phyloP scores from a whole-genome alignment of 352 stramenopile genomes.

The Phytophthora palmivora region DNA sequence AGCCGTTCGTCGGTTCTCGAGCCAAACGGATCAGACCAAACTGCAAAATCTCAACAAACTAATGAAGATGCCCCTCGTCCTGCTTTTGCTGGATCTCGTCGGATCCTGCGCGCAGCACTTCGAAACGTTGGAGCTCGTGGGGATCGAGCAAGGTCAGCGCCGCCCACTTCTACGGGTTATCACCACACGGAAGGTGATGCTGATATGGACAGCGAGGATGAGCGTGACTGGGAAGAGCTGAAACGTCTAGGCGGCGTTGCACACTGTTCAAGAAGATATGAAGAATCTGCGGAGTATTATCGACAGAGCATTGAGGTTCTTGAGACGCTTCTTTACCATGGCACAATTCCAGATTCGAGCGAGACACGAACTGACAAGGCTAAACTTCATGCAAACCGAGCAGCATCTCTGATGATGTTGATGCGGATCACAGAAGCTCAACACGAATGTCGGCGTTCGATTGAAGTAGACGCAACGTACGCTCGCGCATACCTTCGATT shows the following conservation, averaged over 20 bases:
- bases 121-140: conserved; percentile 23
- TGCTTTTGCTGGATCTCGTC: conserved; percentile 31
- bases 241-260: conserved; percentile 65
- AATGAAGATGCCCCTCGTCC: conserved; percentile 5
- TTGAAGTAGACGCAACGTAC: conserved; percentile 73
- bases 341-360: conserved; percentile 41
- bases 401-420: conserved; percentile 83
- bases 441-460: conserved; percentile 69
- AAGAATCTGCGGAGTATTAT: conserved; percentile 67
- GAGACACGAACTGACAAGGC: conserved; percentile 76
- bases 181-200: conserved; percentile 23
- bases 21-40: conserved; percentile 11
- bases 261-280: conserved; percentile 49
- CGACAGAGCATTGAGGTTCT: conserved; percentile 62
- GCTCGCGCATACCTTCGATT: conserved; percentile 77
- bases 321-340: conserved; percentile 42
- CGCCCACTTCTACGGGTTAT: conserved; percentile 5
- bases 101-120: conserved; percentile 43
- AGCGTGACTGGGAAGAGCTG: conserved; percentile 58
- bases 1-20: neutral
- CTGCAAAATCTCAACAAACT: conserved; percentile 5
- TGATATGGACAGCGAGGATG: conserved; percentile 45
- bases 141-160: conserved; percentile 27
- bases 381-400: conserved; percentile 82
- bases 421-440: conserved; percentile 74